phyloP scores from a whole-genome alignment of 495 filamentous ascomycete species.

The Penicillium diatomitis region DNA sequence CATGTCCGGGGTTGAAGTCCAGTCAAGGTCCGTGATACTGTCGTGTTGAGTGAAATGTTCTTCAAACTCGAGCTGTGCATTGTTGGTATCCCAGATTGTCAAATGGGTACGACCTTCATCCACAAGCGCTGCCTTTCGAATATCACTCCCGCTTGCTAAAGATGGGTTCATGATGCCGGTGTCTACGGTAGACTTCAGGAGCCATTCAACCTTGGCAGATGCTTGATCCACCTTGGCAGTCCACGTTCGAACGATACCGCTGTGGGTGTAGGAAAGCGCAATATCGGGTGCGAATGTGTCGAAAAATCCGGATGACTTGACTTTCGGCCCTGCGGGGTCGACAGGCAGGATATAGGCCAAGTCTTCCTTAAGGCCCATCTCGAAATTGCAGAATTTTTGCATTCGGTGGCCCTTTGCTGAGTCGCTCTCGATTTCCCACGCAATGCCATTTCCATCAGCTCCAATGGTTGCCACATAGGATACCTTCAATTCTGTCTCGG shows the following conservation, averaged over 20 bases:
- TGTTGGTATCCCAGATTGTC: conserved; percentile 87
- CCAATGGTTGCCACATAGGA: conserved; percentile 74
- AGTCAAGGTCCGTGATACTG: conserved; percentile 79
- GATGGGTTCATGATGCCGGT: conserved; percentile 67
- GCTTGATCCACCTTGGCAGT: conserved; percentile 62
- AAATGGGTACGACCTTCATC: conserved; percentile 63
- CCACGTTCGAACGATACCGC: conserved; percentile 75
- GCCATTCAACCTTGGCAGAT: conserved; percentile 60
- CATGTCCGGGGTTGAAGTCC: conserved; percentile 86
- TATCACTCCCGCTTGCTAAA: conserved; percentile 75
- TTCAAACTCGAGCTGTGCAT: conserved; percentile 71
- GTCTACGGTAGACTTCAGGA: conserved; percentile 73
- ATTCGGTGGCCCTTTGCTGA: conserved; percentile 33
- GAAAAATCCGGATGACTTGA: conserved; percentile 67
- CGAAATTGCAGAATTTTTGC: conserved; percentile 61
- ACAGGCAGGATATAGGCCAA: conserved; percentile 79
- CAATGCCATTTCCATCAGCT: conserved; percentile 73
- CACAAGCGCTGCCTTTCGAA: conserved; percentile 79
- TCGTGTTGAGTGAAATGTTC: conserved; percentile 65
- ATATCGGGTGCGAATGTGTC: conserved; percentile 85
- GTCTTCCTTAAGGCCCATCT: conserved; percentile 62
- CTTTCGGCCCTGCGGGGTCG: conserved; percentile 73
- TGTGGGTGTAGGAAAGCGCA: conserved; percentile 74
- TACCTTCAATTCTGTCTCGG: conserved; percentile 36
- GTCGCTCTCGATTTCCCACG: conserved; percentile 64